A percentile compares a stretch with the other conserved stretches of the same genome.
These are phyloP conservation scores for Antarctomyces pellizariae DNA, from an alignment of 495 filamentous ascomycete genomes.

Conservation along the genomic window DNA sequence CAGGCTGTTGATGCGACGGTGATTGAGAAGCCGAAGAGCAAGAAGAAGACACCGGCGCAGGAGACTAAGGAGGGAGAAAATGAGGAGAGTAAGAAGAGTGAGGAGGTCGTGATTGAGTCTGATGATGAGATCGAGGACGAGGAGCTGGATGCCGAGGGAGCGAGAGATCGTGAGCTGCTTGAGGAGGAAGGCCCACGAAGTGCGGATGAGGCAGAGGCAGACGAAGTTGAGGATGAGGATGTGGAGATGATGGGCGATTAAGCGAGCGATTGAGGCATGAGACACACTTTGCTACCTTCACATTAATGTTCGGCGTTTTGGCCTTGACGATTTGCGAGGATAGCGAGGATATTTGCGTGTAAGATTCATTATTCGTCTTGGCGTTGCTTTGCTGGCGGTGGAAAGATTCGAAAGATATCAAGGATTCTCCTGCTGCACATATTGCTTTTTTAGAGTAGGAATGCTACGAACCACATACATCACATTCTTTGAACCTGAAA, in stretches of 20 bases:
- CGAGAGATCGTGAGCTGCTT: conserved; percentile 32
- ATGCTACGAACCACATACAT: too few species aligned
- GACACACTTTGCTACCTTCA: too few species aligned
- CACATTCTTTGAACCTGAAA: too few species aligned
- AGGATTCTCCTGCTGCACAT: too few species aligned
- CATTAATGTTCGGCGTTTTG: too few species aligned
- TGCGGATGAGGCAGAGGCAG: conserved; percentile 16
- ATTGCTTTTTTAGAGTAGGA: too few species aligned
- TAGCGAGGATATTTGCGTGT: too few species aligned
- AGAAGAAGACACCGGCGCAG: conserved; percentile 19
- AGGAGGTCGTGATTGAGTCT: conserved; percentile 24
- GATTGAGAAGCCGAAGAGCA: conserved; percentile 19
- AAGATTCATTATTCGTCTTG: too few species aligned
- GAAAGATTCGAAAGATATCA: too few species aligned
- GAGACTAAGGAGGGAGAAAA: conserved; percentile 17
- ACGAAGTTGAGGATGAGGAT: conserved; percentile 30
- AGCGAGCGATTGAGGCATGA: too few species aligned
- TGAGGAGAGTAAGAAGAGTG: conserved; percentile 18
- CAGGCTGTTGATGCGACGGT: conserved; percentile 45
- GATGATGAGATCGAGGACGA: conserved; percentile 27
- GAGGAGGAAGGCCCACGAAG: conserved; percentile 26
- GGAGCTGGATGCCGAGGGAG: conserved; percentile 26
- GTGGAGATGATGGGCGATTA: conserved; percentile 51
- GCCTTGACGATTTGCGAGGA: too few species aligned
- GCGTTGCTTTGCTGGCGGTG: too few species aligned